A percentile compares a stretch with the other conserved stretches of the same genome.
Evolutionary conservation across 1,284 basidiomycete genomes (phyloP).

Genomic region (Inonotus obliquus): DNA sequence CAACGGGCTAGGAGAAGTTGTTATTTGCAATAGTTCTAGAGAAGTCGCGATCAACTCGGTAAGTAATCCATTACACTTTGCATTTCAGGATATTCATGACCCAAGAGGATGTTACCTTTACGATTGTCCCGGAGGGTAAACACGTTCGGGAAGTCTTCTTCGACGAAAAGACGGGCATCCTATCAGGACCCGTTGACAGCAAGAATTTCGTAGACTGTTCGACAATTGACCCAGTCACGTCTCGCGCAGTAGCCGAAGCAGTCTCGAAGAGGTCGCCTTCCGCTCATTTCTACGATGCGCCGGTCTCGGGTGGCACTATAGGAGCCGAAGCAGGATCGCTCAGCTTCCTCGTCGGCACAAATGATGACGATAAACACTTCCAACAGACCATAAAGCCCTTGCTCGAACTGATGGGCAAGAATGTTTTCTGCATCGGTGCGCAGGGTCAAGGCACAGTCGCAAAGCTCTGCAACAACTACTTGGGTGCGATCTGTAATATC

Average conservation of each 20-base stretch:
- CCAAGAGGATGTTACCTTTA: constrained; percentile 17
- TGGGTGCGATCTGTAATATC: constrained; percentile 19
- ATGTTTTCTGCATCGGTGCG: constrained; percentile 18
- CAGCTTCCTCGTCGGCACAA: constrained; percentile 19
- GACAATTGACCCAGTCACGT: constrained; percentile 22
- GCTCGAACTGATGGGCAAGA: constrained; percentile 19
- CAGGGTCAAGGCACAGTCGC: constrained; percentile 20
- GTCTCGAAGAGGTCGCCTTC: constrained; percentile 10
- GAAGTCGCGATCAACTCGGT: constrained; percentile 13
- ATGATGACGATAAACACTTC: constrained; percentile 14
- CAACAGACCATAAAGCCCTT: constrained; percentile 12
- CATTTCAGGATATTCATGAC: background rate
- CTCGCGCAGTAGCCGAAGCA: constrained; percentile 21
- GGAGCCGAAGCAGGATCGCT: constrained; percentile 21
- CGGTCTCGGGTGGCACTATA: constrained; percentile 20
- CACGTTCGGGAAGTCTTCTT: constrained; percentile 21
- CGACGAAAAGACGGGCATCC: constrained; percentile 14
- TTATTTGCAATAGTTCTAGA: constrained; percentile 1
- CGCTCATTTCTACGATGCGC: constrained; percentile 21
- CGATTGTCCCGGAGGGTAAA: constrained; percentile 20
- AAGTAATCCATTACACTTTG: background rate
- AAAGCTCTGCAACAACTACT: constrained; percentile 22
- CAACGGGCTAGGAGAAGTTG: background rate
- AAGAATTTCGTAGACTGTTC: constrained; percentile 20
- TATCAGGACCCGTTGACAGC: constrained; percentile 13